Conservation (phyloP, 257 asterid species). For the Primulina tabacum region DNA sequence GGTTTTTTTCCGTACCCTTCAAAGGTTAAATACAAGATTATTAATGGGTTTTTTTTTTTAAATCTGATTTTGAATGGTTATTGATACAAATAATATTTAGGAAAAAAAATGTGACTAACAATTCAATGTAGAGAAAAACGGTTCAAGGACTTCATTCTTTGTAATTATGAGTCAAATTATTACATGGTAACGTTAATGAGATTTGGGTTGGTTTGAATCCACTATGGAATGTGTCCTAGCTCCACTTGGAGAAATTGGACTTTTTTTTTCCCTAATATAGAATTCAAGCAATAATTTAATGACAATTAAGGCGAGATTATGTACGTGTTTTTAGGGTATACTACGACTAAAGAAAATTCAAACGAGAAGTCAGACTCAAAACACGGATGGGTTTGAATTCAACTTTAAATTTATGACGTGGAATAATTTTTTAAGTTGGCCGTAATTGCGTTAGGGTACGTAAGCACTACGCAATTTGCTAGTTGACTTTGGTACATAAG, state of each 20-base stretch:
- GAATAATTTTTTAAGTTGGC: not conserved
- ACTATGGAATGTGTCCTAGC: not conserved
- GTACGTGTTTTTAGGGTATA: not conserved
- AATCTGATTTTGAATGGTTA: too few relatives aligned
- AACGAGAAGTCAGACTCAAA: too few relatives aligned
- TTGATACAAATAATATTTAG: too few relatives aligned
- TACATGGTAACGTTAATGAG: not conserved
- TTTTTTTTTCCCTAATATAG: not conserved
- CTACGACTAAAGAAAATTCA: not conserved
- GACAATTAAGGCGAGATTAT: not conserved
- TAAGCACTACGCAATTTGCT: not conserved
- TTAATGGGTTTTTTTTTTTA: too few relatives aligned
- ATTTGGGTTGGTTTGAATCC: not conserved
- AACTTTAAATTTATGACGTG: not conserved
- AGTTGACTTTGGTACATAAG: conserved; percentile 29
- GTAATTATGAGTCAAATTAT: not conserved
- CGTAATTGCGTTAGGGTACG: not conserved
- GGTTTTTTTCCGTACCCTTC: too few relatives aligned
- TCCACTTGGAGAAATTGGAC: not conserved
- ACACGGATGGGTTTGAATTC: not conserved
- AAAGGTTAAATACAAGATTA: too few relatives aligned
- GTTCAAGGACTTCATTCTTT: not conserved
- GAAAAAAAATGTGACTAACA: too few relatives aligned
- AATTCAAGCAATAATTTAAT: too few relatives aligned
- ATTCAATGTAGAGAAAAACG: too few relatives aligned